A percentile compares a stretch with the other conserved stretches of the same genome.
Conservation (phyloP, 1,284 basidiomycete genomes). For the Singerocomus inundabilis region DNA sequence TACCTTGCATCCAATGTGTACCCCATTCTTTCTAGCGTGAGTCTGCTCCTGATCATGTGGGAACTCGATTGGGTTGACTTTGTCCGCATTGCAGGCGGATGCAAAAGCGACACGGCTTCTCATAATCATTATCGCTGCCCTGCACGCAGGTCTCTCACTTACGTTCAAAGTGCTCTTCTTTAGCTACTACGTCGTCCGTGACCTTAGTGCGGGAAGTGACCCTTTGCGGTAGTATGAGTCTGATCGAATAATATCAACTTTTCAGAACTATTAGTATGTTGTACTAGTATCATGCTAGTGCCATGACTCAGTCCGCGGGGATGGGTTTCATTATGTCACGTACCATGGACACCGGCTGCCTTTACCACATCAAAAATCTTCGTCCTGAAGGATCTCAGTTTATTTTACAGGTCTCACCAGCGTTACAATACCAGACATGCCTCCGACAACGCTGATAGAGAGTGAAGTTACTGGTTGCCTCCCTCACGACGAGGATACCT, state of each 20-base stretch:
- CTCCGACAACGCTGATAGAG: conserved; percentile 7
- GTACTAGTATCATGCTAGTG: too few species aligned
- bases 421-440: conserved; percentile 4
- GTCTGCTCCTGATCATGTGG: conserved; percentile 30
- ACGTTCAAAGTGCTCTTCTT: conserved; percentile 88
- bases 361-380: too few species aligned
- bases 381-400: background rate
- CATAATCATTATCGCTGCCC: conserved; percentile 64
- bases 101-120: conserved; percentile 80
- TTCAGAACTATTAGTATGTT: too few species aligned
- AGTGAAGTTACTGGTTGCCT: background rate
- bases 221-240: conserved; percentile 20
- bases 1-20: conserved; percentile 86
- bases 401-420: too few species aligned
- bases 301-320: too few species aligned
- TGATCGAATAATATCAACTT: background rate
- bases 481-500: background rate
- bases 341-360: too few species aligned
- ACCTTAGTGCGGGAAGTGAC: conserved; percentile 42
- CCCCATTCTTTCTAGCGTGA: conserved; percentile 80
- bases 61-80: conserved; percentile 5
- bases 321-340: too few species aligned
- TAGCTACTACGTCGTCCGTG: conserved; percentile 68
- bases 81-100: conserved; percentile 55
- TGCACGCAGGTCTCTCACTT: conserved; percentile 76